Base-by-base conservation (phyloP, 2,329 filamentous ascomycete genomes). In the Venturia pyrina region DNA sequence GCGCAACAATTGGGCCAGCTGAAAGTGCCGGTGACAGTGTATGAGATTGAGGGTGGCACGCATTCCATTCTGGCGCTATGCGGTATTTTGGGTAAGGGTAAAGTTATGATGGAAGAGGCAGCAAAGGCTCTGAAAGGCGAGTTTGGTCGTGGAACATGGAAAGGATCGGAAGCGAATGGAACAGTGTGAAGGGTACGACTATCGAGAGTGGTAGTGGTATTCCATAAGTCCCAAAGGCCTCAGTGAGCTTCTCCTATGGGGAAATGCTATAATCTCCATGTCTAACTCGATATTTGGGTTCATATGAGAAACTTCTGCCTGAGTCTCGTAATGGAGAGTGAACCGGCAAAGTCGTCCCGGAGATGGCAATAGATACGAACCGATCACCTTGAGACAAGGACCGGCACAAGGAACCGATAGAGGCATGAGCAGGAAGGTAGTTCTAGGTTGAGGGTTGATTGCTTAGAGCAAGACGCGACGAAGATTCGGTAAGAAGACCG, bases 61-160 rank as follows among this genome's bases (percentile, higher is more conserved):
- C 61, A 63, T 28, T 63, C 61, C 28, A 63, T 63, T 11, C 17
- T 63, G 41, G 61, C 40, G n/a, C 7, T 63, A 34, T 43, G 61
- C 28, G 61, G 61, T 63, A 24, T 48, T 13, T 10, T 63, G 57
- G 40, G n/a, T 10, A 61, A 17, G 41, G 57, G 57, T 4, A 61
- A 19, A 32, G 21, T 40, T n/a, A 40, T 61, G 57, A 61, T 61
- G 7, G 3, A 40, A 17, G 57, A 61, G 32, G 57, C 32, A 40
- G 41, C 34, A 40, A 11, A 44, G 13, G 57, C 41, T 44, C 28
- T 61, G 15, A 61, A 32, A 28, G 15, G 21, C 7, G 48, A 10
- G 13, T 28, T 24, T 1, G 21, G 24, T 15, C 48, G 48, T 28
- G 21, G 24, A 28, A 15, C 5, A 10, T 28, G 15, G 2, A 15